These are phyloP conservation scores for Striga hermonthica DNA, from an alignment of 305 asterid species.

Conservation along the genomic window DNA sequence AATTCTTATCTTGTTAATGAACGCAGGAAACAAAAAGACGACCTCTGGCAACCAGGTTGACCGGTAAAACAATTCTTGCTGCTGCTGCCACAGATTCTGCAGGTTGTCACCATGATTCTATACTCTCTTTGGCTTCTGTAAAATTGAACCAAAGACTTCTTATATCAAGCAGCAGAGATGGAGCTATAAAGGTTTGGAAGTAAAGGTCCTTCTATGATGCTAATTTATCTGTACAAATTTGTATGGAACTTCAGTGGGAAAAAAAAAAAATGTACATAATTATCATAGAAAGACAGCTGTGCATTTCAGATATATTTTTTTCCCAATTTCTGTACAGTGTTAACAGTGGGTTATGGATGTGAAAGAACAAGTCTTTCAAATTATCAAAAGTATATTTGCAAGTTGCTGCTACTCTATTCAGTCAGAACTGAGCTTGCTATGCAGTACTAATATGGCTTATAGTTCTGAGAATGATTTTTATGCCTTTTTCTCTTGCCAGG, in stretches of 20 bases:
- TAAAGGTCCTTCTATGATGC: conserved; percentile 37
- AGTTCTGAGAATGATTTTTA: too few species aligned
- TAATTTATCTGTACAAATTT: conserved; percentile 44
- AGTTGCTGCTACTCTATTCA: not conserved
- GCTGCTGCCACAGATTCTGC: conserved; percentile 93
- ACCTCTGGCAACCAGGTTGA: conserved; percentile 59
- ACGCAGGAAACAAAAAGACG: conserved; percentile 83
- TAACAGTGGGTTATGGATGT: not conserved
- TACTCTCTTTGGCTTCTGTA: conserved; percentile 85
- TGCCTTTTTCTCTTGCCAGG: too few species aligned
- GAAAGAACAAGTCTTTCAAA: conserved; percentile 2
- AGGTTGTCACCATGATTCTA: conserved; percentile 89
- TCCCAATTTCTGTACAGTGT: conserved; percentile 28
- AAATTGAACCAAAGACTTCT: conserved; percentile 93
- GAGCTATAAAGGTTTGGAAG: conserved; percentile 98
- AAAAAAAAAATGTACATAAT: conserved; percentile 39
- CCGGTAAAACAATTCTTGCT: conserved; percentile 67
- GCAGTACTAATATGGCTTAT: too few species aligned
- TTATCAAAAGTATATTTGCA: conserved; percentile 6
- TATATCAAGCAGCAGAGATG: conserved; percentile 92
- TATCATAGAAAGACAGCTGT: conserved; percentile 27
- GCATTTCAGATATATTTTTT: conserved; percentile 10
- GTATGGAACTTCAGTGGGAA: conserved; percentile 20
- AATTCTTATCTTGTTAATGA: conserved; percentile 9
- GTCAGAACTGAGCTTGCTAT: not conserved